Percentiles rank a stretch among this genome's conserved stretches.
Conservation (phyloP, 2,329 filamentous ascomycete genomes). For the Mollisiaceae sp. region DNA sequence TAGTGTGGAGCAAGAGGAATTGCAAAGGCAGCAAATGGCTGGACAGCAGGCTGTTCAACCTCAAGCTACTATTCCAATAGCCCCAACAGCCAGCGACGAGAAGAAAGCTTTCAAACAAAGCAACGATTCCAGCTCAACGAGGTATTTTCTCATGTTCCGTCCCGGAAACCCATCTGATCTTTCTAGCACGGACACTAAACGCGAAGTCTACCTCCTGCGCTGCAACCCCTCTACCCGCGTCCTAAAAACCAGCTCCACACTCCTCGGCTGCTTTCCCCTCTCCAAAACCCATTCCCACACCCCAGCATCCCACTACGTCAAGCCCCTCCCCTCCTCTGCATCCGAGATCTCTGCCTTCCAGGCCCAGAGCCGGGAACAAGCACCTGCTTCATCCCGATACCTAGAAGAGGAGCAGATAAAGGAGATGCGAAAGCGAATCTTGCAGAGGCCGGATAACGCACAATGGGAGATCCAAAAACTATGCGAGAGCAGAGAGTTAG, state of each 20-base stretch:
- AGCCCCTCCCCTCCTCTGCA: constrained; percentile 18
- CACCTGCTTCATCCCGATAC: neutral
- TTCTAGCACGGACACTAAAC: too few relatives aligned
- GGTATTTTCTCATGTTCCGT: neutral
- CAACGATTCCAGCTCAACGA: neutral
- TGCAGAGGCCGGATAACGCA: constrained; percentile 20
- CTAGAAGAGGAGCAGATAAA: neutral
- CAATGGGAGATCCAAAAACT: constrained; percentile 31
- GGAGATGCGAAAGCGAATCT: constrained; percentile 11
- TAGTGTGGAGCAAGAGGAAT: too few relatives aligned
- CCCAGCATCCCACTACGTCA: constrained; percentile 24
- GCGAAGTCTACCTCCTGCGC: constrained; percentile 29
- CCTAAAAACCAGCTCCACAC: constrained; percentile 13
- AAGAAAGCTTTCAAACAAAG: neutral
- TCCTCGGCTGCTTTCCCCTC: constrained; percentile 21
- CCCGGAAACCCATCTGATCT: too few relatives aligned
- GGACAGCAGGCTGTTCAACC: neutral
- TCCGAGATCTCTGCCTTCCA: constrained; percentile 17
- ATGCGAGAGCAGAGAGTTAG: constrained; percentile 20
- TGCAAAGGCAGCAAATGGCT: too few relatives aligned
- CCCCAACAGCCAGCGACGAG: neutral
- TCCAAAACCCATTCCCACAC: constrained; percentile 17
- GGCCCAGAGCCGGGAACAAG: neutral
- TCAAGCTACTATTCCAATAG: neutral
- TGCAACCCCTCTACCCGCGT: constrained; percentile 18